Evolutionary conservation across 169 alveolate species (phyloP).

Genomic region (Cryptosporidium baileyi): DNA sequence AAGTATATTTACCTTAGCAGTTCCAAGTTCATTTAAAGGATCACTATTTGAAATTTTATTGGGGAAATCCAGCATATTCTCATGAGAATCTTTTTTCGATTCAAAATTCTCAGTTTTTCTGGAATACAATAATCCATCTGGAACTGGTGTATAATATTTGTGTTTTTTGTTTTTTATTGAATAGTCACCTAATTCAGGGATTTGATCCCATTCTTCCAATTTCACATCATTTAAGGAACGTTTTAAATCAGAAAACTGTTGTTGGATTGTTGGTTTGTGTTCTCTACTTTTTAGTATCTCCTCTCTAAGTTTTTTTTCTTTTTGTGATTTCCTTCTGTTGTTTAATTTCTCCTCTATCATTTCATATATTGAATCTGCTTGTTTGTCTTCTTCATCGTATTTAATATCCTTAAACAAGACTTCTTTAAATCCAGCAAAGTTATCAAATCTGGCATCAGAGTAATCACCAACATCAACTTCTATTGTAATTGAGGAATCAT

Average conservation of each 20-base stretch:
- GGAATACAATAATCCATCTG: slow-evolving; percentile 86
- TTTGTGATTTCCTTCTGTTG: slow-evolving; percentile 85
- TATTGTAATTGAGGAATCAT: slow-evolving; percentile 83
- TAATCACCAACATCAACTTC: slow-evolving; percentile 86
- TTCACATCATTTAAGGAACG: slow-evolving; percentile 80
- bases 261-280: slow-evolving; percentile 82
- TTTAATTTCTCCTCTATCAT: slow-evolving; percentile 89
- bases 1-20: slow-evolving; percentile 92
- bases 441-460: slow-evolving; percentile 90
- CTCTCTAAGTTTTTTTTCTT: slow-evolving; percentile 87
- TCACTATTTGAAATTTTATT: not conserved
- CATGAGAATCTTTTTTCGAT: slow-evolving; percentile 25
- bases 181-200: slow-evolving; percentile 94
- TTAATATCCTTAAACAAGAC: slow-evolving; percentile 82
- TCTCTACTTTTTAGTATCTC: slow-evolving; percentile 86
- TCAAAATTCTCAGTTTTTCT: slow-evolving; percentile 72
- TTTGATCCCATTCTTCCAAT: slow-evolving; percentile 95
- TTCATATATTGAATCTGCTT: slow-evolving; percentile 91
- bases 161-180: slow-evolving; percentile 87
- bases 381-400: slow-evolving; percentile 92
- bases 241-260: slow-evolving; percentile 82
- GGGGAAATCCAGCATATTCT: not conserved
- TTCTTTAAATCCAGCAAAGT: slow-evolving; percentile 91
- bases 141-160: slow-evolving; percentile 87
- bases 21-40: slow-evolving; percentile 87